Percentiles rank a stretch among this genome's conserved stretches.
These are phyloP conservation scores for Aspergillus ochraceoroseus DNA, from an alignment of 2,329 filamentous ascomycete species.

Conservation along the genomic window DNA sequence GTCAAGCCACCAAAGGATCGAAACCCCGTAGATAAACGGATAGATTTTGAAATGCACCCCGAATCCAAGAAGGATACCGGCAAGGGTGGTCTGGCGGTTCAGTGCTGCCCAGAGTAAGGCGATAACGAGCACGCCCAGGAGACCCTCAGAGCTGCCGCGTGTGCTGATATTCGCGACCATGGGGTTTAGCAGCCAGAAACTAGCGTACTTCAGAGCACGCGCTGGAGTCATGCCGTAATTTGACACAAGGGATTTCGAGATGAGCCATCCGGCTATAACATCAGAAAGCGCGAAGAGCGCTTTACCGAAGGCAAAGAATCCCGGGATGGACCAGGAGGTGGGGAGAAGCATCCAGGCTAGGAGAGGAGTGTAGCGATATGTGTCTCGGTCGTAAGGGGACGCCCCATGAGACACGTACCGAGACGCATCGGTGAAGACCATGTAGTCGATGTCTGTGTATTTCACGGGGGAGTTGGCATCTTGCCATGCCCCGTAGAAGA, in stretches of 20 bases:
- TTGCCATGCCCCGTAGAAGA: conserved; percentile 88
- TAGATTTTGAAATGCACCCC: conserved; percentile 98
- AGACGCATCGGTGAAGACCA: conserved; percentile 94
- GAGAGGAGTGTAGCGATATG: conserved; percentile 93
- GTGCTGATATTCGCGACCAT: conserved; percentile 99
- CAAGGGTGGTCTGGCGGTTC: conserved; percentile 56
- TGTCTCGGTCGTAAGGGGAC: conserved; percentile 83
- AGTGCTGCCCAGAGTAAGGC: conserved; percentile 78
- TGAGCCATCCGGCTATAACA: conserved; percentile 75
- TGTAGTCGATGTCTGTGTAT: conserved; percentile 98
- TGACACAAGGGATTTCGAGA: conserved; percentile 53
- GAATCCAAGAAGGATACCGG: conserved; percentile 71
- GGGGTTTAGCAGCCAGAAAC: conserved; percentile 90
- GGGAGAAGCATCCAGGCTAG: conserved; percentile 87
- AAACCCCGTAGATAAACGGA: conserved; percentile 85
- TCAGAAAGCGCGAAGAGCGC: conserved; percentile 78
- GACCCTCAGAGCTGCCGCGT: conserved; percentile 83
- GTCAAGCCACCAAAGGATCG: conserved; percentile 44
- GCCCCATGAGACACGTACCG: conserved; percentile 63
- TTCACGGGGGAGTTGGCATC: conserved; percentile 88
- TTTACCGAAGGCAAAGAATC: conserved; percentile 72
- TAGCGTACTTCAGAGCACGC: conserved; percentile 68
- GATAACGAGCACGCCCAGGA: conserved; percentile 79
- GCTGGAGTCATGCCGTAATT: conserved; percentile 47
- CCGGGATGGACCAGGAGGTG: conserved; percentile 54